Base-by-base conservation (phyloP, 257 asterid genomes). In the Euphrasia confusa region DNA sequence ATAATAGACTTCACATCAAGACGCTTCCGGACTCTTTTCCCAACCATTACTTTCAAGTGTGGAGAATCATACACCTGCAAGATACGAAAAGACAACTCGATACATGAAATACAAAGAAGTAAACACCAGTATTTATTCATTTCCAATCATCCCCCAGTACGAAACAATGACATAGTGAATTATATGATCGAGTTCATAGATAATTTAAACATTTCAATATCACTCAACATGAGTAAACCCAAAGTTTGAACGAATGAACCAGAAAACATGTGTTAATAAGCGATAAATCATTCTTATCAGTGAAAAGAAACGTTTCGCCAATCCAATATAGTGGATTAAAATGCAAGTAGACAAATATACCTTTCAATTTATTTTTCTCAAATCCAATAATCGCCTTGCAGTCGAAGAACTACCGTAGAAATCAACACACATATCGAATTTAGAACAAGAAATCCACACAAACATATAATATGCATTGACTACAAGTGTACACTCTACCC, bases 61-160 rank as follows among this genome's bases (percentile, higher is more conserved):
- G 97, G 97, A 71, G 94, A 68, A 80, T 89, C 95, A 69, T 80
- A 86, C 37, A 89, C 95, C 95, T 86, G 60, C 4, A 56, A 58
- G 12, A 27, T 40, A 12, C 37, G 27, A 60, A 49, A 66, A 12
- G 13, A 60, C 15, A 65, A 47, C 6, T 35, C 27, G 26, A 24
- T 11, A 61, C 18, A 66, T 6, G 64, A 54, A 54, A 17, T 45
- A 12, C 63, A 55, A 33, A 12, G 26, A 26, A 47, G 45, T 37
- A 58, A 58, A 59, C 47, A 17, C 11, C 42, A 26, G 33, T 15
- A 2, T 45, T 26, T 33, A n/a, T 27, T 63, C 24, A n/a, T 17
- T 61, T 37, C 12, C 61, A 0, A 60, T 40, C 21, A 60, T 39
- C 37, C 7, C 18, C 37, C 21, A 40, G 12, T 4, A 39, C 54